Evolutionary conservation across 257 asterid species (phyloP).

Genomic region (Penstemon davidsonii): DNA sequence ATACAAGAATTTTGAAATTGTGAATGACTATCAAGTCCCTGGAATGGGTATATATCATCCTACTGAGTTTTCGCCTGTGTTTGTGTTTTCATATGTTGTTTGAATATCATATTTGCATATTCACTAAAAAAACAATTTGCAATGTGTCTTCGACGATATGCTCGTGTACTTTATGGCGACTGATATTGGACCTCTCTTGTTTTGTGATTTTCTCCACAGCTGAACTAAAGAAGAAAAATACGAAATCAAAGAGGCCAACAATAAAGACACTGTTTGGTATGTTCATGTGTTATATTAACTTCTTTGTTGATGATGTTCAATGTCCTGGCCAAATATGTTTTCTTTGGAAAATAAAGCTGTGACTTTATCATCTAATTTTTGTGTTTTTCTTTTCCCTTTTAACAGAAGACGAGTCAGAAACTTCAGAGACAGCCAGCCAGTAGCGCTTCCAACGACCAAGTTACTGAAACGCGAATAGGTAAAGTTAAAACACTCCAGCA

Average conservation of each 20-base stretch:
- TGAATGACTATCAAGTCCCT: constrained; percentile 91
- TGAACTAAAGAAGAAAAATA: constrained; percentile 84
- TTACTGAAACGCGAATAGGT: too few species aligned
- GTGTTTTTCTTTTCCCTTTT: background rate
- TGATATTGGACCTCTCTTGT: constrained; percentile 25
- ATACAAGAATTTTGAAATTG: constrained; percentile 94
- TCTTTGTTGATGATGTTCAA: background rate
- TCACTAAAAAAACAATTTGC: background rate
- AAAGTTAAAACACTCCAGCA: too few species aligned
- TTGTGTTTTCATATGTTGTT: background rate
- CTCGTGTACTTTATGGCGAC: constrained; percentile 4
- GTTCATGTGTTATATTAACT: constrained; percentile 21
- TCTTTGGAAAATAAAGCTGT: background rate
- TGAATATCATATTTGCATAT: background rate
- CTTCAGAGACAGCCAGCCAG: background rate
- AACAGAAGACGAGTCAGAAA: constrained; percentile 16
- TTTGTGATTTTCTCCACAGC: constrained; percentile 47
- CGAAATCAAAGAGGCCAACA: constrained; percentile 78
- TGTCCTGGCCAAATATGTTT: too few species aligned
- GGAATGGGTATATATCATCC: constrained; percentile 72
- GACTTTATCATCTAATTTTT: background rate
- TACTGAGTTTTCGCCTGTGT: constrained; percentile 16
- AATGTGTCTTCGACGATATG: background rate
- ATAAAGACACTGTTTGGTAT: constrained; percentile 89
- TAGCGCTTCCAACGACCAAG: too few species aligned